Base-by-base conservation (phyloP, 108 stramenopile genomes). In the Discostella stelligeroides region DNA sequence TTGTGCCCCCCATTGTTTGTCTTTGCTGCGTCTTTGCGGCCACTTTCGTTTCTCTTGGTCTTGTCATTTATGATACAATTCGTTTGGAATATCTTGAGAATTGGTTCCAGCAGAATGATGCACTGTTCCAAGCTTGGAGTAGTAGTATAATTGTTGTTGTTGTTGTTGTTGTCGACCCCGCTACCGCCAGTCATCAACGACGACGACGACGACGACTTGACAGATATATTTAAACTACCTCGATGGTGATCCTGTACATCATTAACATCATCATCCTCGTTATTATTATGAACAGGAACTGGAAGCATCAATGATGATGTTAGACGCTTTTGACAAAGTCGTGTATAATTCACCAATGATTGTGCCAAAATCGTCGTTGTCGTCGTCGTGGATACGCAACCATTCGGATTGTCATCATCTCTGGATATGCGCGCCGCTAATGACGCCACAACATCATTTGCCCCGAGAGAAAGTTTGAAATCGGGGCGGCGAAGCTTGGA, bases 111-210 rank as follows among this genome's bases (percentile, higher is more conserved):
- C 25, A 66, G 40, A 20, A 54, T 17, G 39, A 66, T 54, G 39
- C 65, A 66, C 14, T 54, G 51, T 9, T 66, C 65, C 51, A 66
- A 39, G 53, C 38, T 66, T 25, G 65, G 65, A 21, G 17, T 46
- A 1, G 18, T 50, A 29, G 9, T 48, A 4, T 37, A 18, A 15
- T 48, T 37, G 30, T 39, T 49, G 17, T 39, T 34, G n/a, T 28
- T 12, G 37, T 65, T 20, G 48, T 38, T 50, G 49, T 27, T 38
- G 10, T 34, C 27, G 2, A 0, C 47, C 18, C 23, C 42, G 30
- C 17, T 23, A 1, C 9, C 51, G 51, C 15, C 49, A 24, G 20
- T 24, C 7, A 18, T 24, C 7, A 15, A 18, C 18, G 17, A 24
- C 49, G 18, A 8, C 17, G 7, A 1, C 49, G 49, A 24, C 4